Percentiles rank a stretch among this genome's conserved stretches.
phyloP scores from a whole-genome alignment of 2,329 filamentous ascomycete genomes.

The Paramyrothecium sp. region DNA sequence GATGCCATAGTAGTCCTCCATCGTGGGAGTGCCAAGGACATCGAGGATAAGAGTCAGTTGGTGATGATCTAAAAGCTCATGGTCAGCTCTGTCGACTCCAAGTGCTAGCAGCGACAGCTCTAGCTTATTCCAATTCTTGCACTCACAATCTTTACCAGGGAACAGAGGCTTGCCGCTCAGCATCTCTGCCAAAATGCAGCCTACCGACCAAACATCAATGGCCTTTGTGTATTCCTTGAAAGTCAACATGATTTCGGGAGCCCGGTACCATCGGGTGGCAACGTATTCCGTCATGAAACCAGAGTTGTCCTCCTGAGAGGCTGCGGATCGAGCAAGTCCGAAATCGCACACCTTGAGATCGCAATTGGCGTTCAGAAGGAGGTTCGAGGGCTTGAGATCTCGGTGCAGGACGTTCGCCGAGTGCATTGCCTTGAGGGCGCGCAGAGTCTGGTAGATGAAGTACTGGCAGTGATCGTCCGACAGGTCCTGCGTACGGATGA shows the following conservation, averaged over 20 bases:
- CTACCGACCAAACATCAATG: constrained; percentile 98
- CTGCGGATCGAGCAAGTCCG: constrained; percentile 89
- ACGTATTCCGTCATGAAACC: constrained; percentile 99
- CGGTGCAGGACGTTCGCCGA: constrained; percentile 97
- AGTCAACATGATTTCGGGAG: constrained; percentile 99
- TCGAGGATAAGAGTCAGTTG: constrained; percentile 96
- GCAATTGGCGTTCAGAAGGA: constrained; percentile 97
- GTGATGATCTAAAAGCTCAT: constrained; percentile 72
- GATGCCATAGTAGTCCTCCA: constrained; percentile 99
- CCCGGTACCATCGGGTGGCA: constrained; percentile 97
- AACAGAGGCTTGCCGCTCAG: constrained; percentile 97
- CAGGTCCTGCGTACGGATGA: constrained; percentile 96
- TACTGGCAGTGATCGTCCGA: constrained; percentile 99
- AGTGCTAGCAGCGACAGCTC: neutral
- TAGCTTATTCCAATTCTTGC: constrained; percentile 1
- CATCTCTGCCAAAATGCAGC: constrained; percentile 98
- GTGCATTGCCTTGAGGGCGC: constrained; percentile 98
- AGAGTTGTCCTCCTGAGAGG: constrained; percentile 98
- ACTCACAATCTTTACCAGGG: constrained; percentile 95
- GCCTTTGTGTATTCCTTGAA: constrained; percentile 99
- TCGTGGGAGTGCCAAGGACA: constrained; percentile 94
- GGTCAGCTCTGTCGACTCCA: neutral
- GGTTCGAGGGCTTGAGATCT: constrained; percentile 95
- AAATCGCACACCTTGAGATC: constrained; percentile 99
- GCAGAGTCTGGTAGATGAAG: constrained; percentile 99